Evolutionary conservation across 108 stramenopile genomes (phyloP).

Genomic region (Cyclotella distinguenda): DNA sequence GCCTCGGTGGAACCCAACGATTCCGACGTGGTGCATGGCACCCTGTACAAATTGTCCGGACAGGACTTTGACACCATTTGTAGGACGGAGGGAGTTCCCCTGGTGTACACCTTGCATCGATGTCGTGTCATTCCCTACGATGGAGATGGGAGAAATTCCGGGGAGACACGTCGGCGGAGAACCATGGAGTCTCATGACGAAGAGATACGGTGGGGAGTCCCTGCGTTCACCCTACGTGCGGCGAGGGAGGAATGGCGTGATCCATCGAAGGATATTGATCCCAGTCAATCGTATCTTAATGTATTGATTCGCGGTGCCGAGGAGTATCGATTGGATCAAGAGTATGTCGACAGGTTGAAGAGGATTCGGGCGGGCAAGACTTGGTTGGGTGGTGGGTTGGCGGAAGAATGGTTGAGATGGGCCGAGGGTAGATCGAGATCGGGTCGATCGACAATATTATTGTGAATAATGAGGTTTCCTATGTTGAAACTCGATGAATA

Average conservation of each 20-base stretch:
- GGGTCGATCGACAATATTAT: no score
- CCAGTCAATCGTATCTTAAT: constrained; percentile 65
- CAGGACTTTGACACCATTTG: constrained; percentile 66
- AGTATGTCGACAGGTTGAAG: constrained; percentile 53
- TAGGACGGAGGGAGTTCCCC: constrained; percentile 73
- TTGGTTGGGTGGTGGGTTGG: constrained; percentile 2
- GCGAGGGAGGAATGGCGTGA: constrained; percentile 18
- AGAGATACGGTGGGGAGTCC: constrained; percentile 27
- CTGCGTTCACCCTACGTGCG: constrained; percentile 59
- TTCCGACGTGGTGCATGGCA: constrained; percentile 59
- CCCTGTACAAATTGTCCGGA: constrained; percentile 65
- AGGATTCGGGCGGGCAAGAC: background rate
- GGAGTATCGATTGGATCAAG: constrained; percentile 60
- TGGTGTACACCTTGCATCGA: constrained; percentile 59
- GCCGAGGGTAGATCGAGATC: no score
- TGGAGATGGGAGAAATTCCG: constrained; percentile 54
- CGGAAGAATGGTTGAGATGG: constrained; percentile 1
- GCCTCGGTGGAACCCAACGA: constrained; percentile 56
- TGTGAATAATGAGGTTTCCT: no score
- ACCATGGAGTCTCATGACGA: background rate
- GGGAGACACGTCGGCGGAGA: constrained; percentile 12
- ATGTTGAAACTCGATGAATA: no score
- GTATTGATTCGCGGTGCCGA: constrained; percentile 63
- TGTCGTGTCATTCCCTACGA: constrained; percentile 61
- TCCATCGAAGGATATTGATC: constrained; percentile 40